Conservation (phyloP, 2,329 filamentous ascomycete genomes). For the Cercospora nicotianae region DNA sequence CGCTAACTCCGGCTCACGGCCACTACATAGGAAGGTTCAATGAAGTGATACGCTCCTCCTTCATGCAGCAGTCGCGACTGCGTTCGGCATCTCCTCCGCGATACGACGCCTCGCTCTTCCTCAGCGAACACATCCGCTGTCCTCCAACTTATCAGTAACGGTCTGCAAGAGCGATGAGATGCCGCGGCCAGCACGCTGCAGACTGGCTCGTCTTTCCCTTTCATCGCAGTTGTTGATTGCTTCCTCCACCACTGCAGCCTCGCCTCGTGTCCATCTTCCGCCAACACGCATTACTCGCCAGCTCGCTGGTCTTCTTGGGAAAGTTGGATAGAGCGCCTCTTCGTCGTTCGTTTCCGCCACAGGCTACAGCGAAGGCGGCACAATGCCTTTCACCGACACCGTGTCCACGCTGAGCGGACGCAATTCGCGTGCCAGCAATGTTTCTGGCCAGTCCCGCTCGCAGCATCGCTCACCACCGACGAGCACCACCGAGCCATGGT, state of each 20-base stretch:
- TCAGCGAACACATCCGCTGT: background rate
- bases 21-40: background rate
- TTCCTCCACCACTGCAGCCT: constrained; percentile 14
- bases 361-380: constrained; percentile 36
- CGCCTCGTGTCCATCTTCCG: constrained; percentile 20
- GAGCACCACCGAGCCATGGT: constrained; percentile 35
- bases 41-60: background rate
- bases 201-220: constrained; percentile 7
- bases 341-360: constrained; percentile 23
- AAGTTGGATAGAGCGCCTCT: constrained; percentile 37
- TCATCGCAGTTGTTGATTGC: background rate
- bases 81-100: background rate
- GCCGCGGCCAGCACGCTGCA: constrained; percentile 3
- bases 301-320: constrained; percentile 27
- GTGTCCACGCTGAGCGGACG: constrained; percentile 50
- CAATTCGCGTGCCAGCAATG: constrained; percentile 49
- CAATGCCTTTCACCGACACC: constrained; percentile 48
- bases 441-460: constrained; percentile 41
- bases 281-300: constrained; percentile 28
- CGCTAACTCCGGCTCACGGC: background rate
- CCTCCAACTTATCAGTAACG: background rate
- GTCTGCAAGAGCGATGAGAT: constrained; percentile 11
- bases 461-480: constrained; percentile 34
- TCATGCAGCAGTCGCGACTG: background rate
- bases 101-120: background rate